Conservation (phyloP, 768 basidiomycete species). For the Pulveroboletus sp. region DNA sequence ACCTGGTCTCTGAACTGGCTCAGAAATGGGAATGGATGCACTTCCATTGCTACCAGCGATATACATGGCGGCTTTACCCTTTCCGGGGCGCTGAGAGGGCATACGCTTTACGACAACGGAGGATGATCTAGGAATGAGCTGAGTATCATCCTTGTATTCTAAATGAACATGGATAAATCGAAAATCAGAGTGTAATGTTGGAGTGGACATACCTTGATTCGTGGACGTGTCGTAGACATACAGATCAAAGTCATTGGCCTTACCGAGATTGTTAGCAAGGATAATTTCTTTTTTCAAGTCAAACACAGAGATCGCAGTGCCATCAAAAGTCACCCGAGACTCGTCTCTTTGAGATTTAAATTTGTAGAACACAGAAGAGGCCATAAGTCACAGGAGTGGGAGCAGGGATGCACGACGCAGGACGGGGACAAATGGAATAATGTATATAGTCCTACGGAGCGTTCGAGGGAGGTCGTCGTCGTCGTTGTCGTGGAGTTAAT, state of each 20-base stretch:
- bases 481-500: constrained; percentile 17
- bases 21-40: constrained; percentile 46
- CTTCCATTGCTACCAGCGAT: constrained; percentile 47
- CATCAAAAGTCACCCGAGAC: constrained; percentile 95
- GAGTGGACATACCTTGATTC: constrained; percentile 70
- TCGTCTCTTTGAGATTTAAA: constrained; percentile 96
- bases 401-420: constrained; percentile 16
- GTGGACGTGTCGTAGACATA: constrained; percentile 79
- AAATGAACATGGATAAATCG: constrained; percentile 1
- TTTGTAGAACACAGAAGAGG: constrained; percentile 96
- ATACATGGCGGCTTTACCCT: constrained; percentile 80
- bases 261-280: constrained; percentile 91
- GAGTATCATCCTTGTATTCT: constrained; percentile 93
- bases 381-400: constrained; percentile 43
- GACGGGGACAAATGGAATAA: constrained; percentile 7
- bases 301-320: constrained; percentile 98
- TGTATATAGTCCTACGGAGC: constrained; percentile 24
- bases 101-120: constrained; percentile 92
- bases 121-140: constrained; percentile 91
- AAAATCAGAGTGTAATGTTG: not conserved
- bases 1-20: constrained; percentile 40
- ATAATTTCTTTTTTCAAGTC: constrained; percentile 99
- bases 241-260: constrained; percentile 96
- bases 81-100: constrained; percentile 77
- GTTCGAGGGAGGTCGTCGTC: constrained; percentile 10